Percentiles rank a stretch among this genome's conserved stretches.
Conservation (phyloP, 805 yeast genomes). For the Spathaspora sp. region DNA sequence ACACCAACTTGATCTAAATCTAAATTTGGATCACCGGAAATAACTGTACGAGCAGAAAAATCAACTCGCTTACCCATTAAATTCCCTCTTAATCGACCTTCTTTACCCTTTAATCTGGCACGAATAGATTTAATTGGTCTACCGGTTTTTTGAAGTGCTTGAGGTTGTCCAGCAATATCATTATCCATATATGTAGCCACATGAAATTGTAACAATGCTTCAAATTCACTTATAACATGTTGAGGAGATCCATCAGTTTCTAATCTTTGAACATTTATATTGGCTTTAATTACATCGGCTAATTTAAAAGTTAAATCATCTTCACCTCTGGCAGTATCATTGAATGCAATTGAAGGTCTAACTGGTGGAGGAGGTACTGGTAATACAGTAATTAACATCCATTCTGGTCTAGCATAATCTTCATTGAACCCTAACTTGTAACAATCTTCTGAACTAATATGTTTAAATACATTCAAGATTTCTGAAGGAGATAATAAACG, state of each 20-base stretch:
- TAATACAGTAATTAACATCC: conserved; percentile 95
- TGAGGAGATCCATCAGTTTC: conserved; percentile 99
- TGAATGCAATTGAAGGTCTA: conserved; percentile 96
- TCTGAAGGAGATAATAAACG: conserved; percentile 86
- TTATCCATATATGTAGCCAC: conserved; percentile 99
- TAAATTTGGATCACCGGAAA: conserved; percentile 97
- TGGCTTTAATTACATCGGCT: conserved; percentile 95
- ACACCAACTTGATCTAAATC: conserved; percentile 99
- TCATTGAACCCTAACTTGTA: conserved; percentile 82
- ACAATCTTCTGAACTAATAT: conserved; percentile 82
- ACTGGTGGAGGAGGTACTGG: conserved; percentile 99
- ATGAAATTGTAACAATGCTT: conserved; percentile 90
- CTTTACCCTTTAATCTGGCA: conserved; percentile 99
- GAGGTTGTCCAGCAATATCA: conserved; percentile 99
- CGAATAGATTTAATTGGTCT: conserved; percentile 97
- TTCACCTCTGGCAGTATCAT: conserved; percentile 97
- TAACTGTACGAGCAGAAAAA: conserved; percentile 97
- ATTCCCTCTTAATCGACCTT: conserved; percentile 97
- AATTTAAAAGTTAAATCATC: conserved; percentile 97
- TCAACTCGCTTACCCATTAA: conserved; percentile 99
- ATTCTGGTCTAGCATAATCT: conserved; percentile 97
- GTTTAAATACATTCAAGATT: conserved; percentile 86
- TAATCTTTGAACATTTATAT: conserved; percentile 92
- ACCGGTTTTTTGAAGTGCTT: conserved; percentile 96
- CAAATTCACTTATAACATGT: conserved; percentile 95